Conservation (phyloP, 495 filamentous ascomycete genomes). For the Aspergillus biplanus region DNA sequence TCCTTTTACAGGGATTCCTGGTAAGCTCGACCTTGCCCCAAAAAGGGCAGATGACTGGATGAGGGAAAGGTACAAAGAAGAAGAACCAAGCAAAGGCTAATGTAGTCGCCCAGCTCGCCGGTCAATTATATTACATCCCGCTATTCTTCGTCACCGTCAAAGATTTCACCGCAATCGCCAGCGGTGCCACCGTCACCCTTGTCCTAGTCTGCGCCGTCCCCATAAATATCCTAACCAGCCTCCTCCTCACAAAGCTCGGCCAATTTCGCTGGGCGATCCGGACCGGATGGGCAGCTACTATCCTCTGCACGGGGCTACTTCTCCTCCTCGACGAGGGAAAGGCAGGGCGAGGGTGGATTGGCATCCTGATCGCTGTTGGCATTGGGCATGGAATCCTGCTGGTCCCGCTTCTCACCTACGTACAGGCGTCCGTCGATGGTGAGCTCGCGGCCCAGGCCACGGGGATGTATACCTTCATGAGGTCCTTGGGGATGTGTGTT, state of each 20-base stretch:
- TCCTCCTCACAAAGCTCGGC: slow-evolving; percentile 46
- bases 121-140: slow-evolving; percentile 46
- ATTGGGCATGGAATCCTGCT: slow-evolving; percentile 55
- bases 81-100: no score
- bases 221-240: slow-evolving; percentile 51
- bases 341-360: slow-evolving; percentile 45
- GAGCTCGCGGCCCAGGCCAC: slow-evolving; percentile 50
- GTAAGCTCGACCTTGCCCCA: no score
- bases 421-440: slow-evolving; percentile 49
- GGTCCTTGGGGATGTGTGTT: slow-evolving; percentile 54
- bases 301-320: slow-evolving; percentile 50
- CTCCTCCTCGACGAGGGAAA: slow-evolving; percentile 49
- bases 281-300: slow-evolving; percentile 53
- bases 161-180: slow-evolving; percentile 51
- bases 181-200: slow-evolving; percentile 41
- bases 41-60: no score
- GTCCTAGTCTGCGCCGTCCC: no score
- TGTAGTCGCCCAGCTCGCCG: no score
- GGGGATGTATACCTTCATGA: slow-evolving; percentile 58
- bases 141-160: slow-evolving; percentile 46
- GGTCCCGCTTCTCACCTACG: slow-evolving; percentile 45
- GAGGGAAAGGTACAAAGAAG: no score
- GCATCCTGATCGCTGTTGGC: slow-evolving; percentile 50
- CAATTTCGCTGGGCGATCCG: slow-evolving; percentile 55
- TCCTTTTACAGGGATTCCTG: no score